Conservation (phyloP, 1,139 yeast species). For the Kodamaea sp. region DNA sequence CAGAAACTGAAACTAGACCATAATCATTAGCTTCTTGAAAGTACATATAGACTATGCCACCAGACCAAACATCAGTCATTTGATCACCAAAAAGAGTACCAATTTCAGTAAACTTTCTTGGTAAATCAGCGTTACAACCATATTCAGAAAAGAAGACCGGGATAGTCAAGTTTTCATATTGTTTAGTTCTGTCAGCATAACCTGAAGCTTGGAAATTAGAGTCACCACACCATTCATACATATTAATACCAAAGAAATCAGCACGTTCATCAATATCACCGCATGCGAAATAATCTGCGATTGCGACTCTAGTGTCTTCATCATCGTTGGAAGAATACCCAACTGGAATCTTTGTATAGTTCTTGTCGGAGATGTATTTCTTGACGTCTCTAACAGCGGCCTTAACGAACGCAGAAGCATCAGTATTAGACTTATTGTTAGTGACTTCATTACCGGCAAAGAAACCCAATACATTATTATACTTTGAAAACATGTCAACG, state of each 20-base stretch:
- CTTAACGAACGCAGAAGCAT: slow-evolving; percentile 75
- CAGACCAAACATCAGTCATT: slow-evolving; percentile 76
- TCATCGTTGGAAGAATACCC: slow-evolving; percentile 95
- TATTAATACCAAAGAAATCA: slow-evolving; percentile 88
- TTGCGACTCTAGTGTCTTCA: slow-evolving; percentile 61
- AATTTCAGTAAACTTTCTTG: slow-evolving; percentile 68
- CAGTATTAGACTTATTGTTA: slow-evolving; percentile 47
- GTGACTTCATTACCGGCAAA: slow-evolving; percentile 92
- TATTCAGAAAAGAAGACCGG: slow-evolving; percentile 88
- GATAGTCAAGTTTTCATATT: slow-evolving; percentile 61
- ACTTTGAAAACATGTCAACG: slow-evolving; percentile 77
- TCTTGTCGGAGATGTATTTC: slow-evolving; percentile 60
- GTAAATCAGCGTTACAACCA: slow-evolving; percentile 63
- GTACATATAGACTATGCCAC: slow-evolving; percentile 89
- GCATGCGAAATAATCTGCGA: slow-evolving; percentile 82
- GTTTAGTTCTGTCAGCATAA: slow-evolving; percentile 56
- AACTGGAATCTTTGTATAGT: slow-evolving; percentile 77
- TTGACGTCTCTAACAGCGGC: slow-evolving; percentile 92
- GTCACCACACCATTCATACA: slow-evolving; percentile 91
- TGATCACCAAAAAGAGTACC: slow-evolving; percentile 41
- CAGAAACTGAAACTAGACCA: slow-evolving; percentile 65
- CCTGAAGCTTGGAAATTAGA: slow-evolving; percentile 66
- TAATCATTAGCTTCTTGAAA: slow-evolving; percentile 72
- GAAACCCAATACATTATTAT: slow-evolving; percentile 85
- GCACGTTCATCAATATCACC: slow-evolving; percentile 60